Conservation (phyloP, 768 basidiomycete genomes). For the Russula lepida region DNA sequence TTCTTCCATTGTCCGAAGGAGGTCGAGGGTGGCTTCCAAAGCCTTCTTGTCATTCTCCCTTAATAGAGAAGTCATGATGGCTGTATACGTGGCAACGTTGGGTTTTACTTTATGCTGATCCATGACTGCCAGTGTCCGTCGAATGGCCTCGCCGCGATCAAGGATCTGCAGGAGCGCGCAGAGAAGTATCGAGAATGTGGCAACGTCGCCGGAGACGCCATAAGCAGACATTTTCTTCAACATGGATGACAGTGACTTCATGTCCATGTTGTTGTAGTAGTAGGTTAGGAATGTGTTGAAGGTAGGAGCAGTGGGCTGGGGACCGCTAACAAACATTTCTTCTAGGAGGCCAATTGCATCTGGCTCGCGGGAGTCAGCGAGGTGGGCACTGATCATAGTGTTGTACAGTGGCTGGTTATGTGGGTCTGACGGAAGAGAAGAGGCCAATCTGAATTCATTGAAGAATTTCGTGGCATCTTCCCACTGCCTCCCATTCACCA, state of each 20-base stretch:
- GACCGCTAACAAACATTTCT: constrained; percentile 39
- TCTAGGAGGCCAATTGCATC: constrained; percentile 34
- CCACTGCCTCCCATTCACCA: constrained; percentile 43
- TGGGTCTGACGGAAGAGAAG: constrained; percentile 23
- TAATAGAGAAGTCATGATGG: constrained; percentile 72
- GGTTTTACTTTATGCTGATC: constrained; percentile 60
- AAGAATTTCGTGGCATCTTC: constrained; percentile 48
- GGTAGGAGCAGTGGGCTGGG: constrained; percentile 61
- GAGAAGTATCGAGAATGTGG: constrained; percentile 83
- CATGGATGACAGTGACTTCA: constrained; percentile 48
- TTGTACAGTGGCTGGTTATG: constrained; percentile 49
- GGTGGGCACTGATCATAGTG: constrained; percentile 61
- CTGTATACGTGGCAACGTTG: constrained; percentile 67
- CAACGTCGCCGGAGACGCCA: constrained; percentile 61
- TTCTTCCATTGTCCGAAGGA: constrained; percentile 71
- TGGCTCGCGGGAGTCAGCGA: constrained; percentile 31
- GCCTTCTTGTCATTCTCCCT: constrained; percentile 44
- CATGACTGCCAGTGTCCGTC: constrained; percentile 66
- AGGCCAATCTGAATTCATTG: constrained; percentile 36
- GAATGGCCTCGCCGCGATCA: constrained; percentile 50
- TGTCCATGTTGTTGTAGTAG: constrained; percentile 53
- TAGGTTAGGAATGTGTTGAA: constrained; percentile 76
- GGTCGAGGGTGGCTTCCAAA: constrained; percentile 54
- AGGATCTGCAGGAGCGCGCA: constrained; percentile 65
- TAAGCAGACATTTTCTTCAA: constrained; percentile 49